Conservation (phyloP, 2,329 filamentous ascomycete species). For the Huntiella omanensis region DNA sequence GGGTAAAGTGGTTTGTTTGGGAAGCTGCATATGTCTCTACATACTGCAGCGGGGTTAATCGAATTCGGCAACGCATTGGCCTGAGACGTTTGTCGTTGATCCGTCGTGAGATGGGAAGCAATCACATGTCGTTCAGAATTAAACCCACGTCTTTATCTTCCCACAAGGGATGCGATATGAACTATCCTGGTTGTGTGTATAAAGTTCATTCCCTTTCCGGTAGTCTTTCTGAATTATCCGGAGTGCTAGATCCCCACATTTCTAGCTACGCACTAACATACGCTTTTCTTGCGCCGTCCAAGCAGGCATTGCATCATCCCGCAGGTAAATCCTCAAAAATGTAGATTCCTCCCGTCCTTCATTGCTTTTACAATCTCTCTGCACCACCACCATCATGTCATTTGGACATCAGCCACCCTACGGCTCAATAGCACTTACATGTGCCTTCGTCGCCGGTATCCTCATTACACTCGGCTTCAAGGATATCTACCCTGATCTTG, state of each 20-base stretch:
- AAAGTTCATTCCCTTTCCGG: no score
- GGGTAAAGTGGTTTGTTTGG: no score
- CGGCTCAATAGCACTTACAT: constrained; percentile 44
- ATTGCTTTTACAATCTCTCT: background rate
- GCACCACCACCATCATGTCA: constrained; percentile 28
- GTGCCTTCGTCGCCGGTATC: constrained; percentile 62
- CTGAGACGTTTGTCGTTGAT: no score
- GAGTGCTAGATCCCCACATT: background rate
- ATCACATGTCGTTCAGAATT: no score
- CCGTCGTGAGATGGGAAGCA: no score
- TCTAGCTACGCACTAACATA: background rate
- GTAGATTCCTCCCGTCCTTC: background rate
- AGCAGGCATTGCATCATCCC: constrained; percentile 6
- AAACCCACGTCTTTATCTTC: no score
- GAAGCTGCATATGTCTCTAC: no score
- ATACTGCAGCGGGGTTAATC: no score
- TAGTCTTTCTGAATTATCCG: no score
- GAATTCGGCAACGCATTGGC: no score
- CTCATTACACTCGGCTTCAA: constrained; percentile 60
- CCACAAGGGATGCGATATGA: no score
- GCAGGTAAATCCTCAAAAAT: background rate
- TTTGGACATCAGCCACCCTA: constrained; percentile 43
- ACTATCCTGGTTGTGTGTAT: no score
- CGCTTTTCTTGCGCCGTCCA: background rate
- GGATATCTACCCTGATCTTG: constrained; percentile 59